These are phyloP conservation scores for Coemansia sp. DNA, from an alignment of 192 early-diverging fungal species.

Conservation along the genomic window DNA sequence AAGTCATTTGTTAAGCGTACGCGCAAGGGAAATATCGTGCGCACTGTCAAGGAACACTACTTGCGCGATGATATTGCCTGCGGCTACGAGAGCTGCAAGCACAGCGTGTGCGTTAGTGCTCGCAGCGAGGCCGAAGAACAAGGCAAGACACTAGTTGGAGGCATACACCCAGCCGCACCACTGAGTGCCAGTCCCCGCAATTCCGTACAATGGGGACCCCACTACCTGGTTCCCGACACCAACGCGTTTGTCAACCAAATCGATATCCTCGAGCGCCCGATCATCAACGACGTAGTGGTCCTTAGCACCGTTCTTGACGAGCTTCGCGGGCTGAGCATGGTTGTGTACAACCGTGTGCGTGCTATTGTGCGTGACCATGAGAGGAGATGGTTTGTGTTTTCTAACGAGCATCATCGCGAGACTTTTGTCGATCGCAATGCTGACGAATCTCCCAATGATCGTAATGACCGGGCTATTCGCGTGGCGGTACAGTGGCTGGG, in stretches of 20 bases:
- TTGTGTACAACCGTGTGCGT: slow-evolving; percentile 81
- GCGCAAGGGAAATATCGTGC: slow-evolving; percentile 88
- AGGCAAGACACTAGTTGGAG: background rate
- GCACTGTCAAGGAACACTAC: slow-evolving; percentile 97
- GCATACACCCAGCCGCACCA: slow-evolving; percentile 18
- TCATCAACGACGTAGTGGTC: slow-evolving; percentile 88
- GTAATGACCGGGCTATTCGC: slow-evolving; percentile 95
- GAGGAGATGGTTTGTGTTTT: slow-evolving; percentile 91
- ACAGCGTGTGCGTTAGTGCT: slow-evolving; percentile 33
- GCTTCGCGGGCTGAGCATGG: slow-evolving; percentile 76
- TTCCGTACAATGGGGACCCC: slow-evolving; percentile 59
- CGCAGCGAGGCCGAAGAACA: slow-evolving; percentile 24
- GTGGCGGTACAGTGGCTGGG: slow-evolving; percentile 83
- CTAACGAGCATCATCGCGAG: slow-evolving; percentile 91
- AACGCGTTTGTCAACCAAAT: slow-evolving; percentile 94
- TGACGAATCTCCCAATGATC: slow-evolving; percentile 90
- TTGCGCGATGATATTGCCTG: slow-evolving; percentile 95
- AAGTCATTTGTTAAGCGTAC: slow-evolving; percentile 92
- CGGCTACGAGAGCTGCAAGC: slow-evolving; percentile 34
- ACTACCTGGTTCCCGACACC: slow-evolving; percentile 93
- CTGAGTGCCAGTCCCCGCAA: slow-evolving; percentile 59
- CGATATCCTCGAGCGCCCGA: slow-evolving; percentile 89
- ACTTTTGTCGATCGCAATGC: slow-evolving; percentile 82
- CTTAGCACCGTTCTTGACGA: slow-evolving; percentile 95
- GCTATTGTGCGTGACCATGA: slow-evolving; percentile 70